phyloP scores from a whole-genome alignment of 495 filamentous ascomycete species.

The Jackrogersella multiformis region DNA sequence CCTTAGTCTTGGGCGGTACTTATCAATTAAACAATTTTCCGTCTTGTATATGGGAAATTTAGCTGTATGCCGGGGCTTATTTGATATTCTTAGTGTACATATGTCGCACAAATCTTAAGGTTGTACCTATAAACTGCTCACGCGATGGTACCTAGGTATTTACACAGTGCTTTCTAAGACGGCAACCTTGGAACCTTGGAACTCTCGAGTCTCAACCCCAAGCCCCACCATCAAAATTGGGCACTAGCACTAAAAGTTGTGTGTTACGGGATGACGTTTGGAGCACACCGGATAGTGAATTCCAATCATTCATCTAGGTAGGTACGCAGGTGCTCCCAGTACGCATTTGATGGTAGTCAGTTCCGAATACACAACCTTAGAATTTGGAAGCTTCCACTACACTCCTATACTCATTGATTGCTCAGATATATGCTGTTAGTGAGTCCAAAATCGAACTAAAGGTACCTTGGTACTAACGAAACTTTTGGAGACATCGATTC shows the following conservation, averaged over 20 bases:
- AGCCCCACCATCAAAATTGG: conserved; percentile 23
- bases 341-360: no score
- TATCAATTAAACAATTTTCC: background rate
- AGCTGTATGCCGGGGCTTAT: background rate
- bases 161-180: background rate
- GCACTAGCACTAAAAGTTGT: conserved; percentile 5
- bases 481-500: background rate
- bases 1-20: conserved; percentile 1
- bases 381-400: no score
- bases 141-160: conserved; percentile 17
- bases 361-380: no score
- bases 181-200: no score
- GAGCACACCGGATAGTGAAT: background rate
- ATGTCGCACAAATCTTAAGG: background rate
- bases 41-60: background rate
- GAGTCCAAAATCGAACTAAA: background rate
- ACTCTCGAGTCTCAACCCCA: no score
- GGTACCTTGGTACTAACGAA: background rate
- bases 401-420: background rate
- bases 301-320: conserved; percentile 1
- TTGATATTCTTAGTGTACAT: background rate
- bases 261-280: conserved; percentile 9
- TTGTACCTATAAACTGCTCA: conserved; percentile 4
- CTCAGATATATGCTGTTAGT: background rate
- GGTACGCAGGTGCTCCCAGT: background rate